A percentile compares a stretch with the other conserved stretches of the same genome.
Conservation (phyloP, 345 rosid species). For the Litchi chinensis region DNA sequence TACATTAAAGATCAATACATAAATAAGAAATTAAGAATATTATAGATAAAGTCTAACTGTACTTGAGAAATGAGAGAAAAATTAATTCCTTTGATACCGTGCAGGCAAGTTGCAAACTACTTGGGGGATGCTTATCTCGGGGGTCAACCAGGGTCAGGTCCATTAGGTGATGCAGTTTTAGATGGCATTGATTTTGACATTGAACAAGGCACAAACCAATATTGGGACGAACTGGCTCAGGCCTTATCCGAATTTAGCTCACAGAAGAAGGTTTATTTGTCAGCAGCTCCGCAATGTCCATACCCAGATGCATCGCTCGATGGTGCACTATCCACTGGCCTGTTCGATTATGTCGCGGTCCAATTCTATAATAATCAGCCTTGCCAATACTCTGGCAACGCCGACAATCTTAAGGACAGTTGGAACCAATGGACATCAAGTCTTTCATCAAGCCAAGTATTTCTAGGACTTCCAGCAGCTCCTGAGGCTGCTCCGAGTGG, state of each 20-base stretch:
- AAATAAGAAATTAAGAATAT: no score
- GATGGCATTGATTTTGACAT: slow-evolving; percentile 34
- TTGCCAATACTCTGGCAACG: slow-evolving; percentile 23
- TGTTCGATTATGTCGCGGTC: slow-evolving; percentile 34
- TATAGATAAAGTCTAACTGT: no score
- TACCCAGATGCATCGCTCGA: slow-evolving; percentile 22
- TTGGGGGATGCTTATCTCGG: slow-evolving; percentile 20
- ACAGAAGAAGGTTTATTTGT: slow-evolving; percentile 11
- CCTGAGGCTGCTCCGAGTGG: slow-evolving; percentile 18
- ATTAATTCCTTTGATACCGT: neutral
- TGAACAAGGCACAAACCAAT: slow-evolving; percentile 17
- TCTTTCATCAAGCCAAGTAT: neutral
- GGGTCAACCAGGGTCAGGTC: slow-evolving; percentile 12
- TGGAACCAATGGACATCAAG: slow-evolving; percentile 28
- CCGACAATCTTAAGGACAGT: slow-evolving; percentile 1
- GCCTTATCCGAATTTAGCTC: neutral
- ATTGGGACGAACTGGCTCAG: slow-evolving; percentile 19
- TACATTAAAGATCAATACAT: no score
- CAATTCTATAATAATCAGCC: slow-evolving; percentile 36
- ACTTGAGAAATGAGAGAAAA: neutral
- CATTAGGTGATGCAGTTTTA: slow-evolving; percentile 22
- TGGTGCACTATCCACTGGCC: neutral
- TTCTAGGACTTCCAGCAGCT: slow-evolving; percentile 27
- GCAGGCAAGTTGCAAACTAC: slow-evolving; percentile 19
- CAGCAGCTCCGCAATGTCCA: slow-evolving; percentile 22